phyloP scores from a whole-genome alignment of 768 basidiomycete genomes.

The Daedaleopsis nitida region DNA sequence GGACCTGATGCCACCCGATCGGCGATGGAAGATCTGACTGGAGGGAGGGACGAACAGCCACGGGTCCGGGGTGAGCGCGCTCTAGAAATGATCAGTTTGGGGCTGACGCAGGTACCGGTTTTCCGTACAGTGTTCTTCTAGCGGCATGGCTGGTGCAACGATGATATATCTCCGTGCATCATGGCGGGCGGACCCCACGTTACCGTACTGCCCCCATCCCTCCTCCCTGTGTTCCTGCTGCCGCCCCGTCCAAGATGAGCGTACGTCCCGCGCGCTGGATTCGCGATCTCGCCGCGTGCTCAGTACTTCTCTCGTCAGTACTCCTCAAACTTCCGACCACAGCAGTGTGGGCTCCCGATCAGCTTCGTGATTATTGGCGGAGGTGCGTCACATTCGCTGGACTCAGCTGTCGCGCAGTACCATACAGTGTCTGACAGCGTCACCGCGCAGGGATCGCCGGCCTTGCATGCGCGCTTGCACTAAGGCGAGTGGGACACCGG shows the following conservation, averaged over 20 bases:
- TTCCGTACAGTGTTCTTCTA: not conserved
- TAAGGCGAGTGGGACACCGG: slow-evolving; percentile 34
- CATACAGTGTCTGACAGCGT: not conserved
- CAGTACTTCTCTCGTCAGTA: not conserved
- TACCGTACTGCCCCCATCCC: not conserved
- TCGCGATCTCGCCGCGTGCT: not conserved
- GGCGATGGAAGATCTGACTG: too few species aligned
- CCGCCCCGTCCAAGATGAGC: slow-evolving; percentile 3
- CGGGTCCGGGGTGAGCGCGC: too few species aligned
- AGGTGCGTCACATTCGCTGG: slow-evolving; percentile 13
- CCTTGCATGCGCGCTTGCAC: slow-evolving; percentile 34
- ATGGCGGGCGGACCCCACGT: not conserved
- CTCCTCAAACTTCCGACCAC: slow-evolving; percentile 10
- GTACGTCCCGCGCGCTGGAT: slow-evolving; percentile 1
- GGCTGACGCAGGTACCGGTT: slow-evolving; percentile 4
- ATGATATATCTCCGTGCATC: slow-evolving; percentile 12
- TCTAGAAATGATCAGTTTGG: not conserved
- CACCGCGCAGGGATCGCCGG: slow-evolving; percentile 32
- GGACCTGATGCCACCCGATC: too few species aligned
- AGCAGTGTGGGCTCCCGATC: slow-evolving; percentile 23
- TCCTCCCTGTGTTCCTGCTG: not conserved
- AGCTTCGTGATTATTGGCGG: slow-evolving; percentile 36
- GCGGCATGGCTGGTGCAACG: not conserved
- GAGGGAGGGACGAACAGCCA: not conserved
- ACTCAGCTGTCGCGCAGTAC: not conserved